Conservation (phyloP, 2,329 filamentous ascomycete genomes). For the Claviceps arundinis region DNA sequence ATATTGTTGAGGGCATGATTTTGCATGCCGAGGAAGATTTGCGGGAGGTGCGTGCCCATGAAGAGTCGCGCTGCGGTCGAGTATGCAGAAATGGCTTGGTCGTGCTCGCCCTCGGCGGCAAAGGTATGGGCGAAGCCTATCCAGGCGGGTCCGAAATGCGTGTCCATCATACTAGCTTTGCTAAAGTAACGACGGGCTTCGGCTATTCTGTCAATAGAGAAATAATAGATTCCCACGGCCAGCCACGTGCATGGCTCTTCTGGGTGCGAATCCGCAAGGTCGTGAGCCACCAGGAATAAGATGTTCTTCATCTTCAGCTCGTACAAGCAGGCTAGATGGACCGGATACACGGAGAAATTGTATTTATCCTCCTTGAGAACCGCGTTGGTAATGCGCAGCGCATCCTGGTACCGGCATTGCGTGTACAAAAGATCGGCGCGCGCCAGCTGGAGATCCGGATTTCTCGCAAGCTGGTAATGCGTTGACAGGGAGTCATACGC, state of each 20-base stretch:
- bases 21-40: constrained; percentile 96
- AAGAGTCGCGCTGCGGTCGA: constrained; percentile 89
- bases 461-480: constrained; percentile 76
- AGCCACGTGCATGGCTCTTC: constrained; percentile 88
- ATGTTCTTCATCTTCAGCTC: constrained; percentile 78
- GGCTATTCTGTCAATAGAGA: constrained; percentile 75
- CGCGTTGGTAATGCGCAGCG: constrained; percentile 67
- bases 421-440: constrained; percentile 87
- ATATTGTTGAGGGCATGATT: constrained; percentile 94
- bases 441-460: constrained; percentile 81
- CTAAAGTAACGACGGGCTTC: constrained; percentile 94
- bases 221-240: constrained; percentile 90
- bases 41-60: constrained; percentile 90
- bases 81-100: constrained; percentile 96
- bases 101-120: constrained; percentile 91
- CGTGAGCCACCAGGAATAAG: constrained; percentile 83
- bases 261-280: constrained; percentile 81
- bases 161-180: constrained; percentile 94
- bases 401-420: constrained; percentile 84
- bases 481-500: constrained; percentile 86
- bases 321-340: constrained; percentile 83
- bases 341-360: constrained; percentile 77
- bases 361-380: constrained; percentile 77
- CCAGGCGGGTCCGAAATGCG: constrained; percentile 94
- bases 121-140: constrained; percentile 98